Evolutionary conservation across 352 stramenopile species (phyloP), one percentile per base, ranked within the genome.

Genomic region (Phytophthora pistaciae): DNA sequence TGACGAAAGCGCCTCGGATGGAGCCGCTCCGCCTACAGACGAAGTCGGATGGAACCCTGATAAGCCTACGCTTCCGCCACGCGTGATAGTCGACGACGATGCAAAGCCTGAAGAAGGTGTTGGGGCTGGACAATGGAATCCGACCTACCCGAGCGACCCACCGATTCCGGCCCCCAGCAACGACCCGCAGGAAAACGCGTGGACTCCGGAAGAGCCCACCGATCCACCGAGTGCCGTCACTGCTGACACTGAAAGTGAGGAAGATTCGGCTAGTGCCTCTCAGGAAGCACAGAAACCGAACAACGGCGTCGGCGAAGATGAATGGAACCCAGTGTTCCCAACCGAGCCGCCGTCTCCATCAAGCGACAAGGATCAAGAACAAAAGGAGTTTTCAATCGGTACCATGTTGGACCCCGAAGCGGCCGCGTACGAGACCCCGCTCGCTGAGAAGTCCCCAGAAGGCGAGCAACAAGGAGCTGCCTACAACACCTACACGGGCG

Each of bases 41-140:
- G 44, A 64, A 38, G 23, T 13, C 25, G 27, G 46, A 16, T 72
- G 66, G 66, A 64, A 63, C 14, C 66, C 66, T 13, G 66, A 68
- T 7, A 33, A 64, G 11, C 66, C 66, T 18, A 29, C 20, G 33
- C 40, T 21, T 14, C 59, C 66, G 16, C 66, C 66, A 14, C 66
- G 42, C 18, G 58, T 44, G 8, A 44, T 62, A 58, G 36, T 42
- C 18, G 21, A n/a, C 4, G n/a, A 46, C 21, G 38, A 67, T 14
- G 16, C 8, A 36, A 44, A 62, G 42, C n/a, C 23, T 20, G 16
- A 64, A 58, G n/a, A 36, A n/a, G 38, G 56, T n/a, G 49, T 42
- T 11, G 65, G 66, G 1, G 57, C 57, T 11, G 60, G 49, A 5
- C 58, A 36, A 31, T 72, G 66, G 66, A 68, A n/a, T 48, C 66